Evolutionary conservation across 2,329 filamentous ascomycete species (phyloP).

Genomic region (Diplocarpon mali): DNA sequence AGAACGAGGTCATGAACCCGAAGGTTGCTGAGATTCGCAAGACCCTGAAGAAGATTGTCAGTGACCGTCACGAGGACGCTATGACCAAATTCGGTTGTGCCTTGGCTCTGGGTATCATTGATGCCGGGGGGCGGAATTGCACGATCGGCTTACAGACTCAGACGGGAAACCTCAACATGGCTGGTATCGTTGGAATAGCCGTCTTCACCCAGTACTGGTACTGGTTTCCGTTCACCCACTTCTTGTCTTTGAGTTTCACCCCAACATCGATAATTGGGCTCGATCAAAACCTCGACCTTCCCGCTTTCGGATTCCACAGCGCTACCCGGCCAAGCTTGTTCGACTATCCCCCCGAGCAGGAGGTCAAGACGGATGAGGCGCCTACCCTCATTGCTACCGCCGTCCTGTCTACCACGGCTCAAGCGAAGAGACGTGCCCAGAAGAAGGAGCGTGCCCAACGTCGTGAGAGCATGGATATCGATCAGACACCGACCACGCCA

Average conservation of each 20-base stretch:
- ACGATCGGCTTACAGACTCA: slow-evolving; percentile 96
- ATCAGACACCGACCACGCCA: slow-evolving; percentile 64
- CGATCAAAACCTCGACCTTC: slow-evolving; percentile 86
- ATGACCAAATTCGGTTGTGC: slow-evolving; percentile 99
- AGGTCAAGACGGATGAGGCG: slow-evolving; percentile 88
- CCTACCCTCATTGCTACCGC: slow-evolving; percentile 92
- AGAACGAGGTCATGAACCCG: slow-evolving; percentile 97
- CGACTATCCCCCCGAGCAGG: slow-evolving; percentile 94
- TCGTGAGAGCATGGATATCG: slow-evolving; percentile 91
- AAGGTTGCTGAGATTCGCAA: slow-evolving; percentile 88
- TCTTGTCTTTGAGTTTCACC: slow-evolving; percentile 91
- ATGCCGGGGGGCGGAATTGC: slow-evolving; percentile 95
- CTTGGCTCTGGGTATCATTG: slow-evolving; percentile 89
- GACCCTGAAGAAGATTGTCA: slow-evolving; percentile 85
- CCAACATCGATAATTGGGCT: slow-evolving; percentile 92
- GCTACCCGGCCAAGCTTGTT: slow-evolving; percentile 91
- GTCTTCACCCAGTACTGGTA: slow-evolving; percentile 99
- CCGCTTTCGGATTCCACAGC: slow-evolving; percentile 91
- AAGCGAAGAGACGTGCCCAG: slow-evolving; percentile 88
- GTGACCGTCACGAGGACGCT: slow-evolving; percentile 92
- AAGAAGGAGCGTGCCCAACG: slow-evolving; percentile 87
- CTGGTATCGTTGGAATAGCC: slow-evolving; percentile 93
- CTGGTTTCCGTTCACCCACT: slow-evolving; percentile 98
- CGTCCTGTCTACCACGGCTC: slow-evolving; percentile 89
- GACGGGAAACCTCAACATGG: slow-evolving; percentile 97